Base-by-base conservation (phyloP, 768 basidiomycete genomes). In the Fibroporia radiculosa region DNA sequence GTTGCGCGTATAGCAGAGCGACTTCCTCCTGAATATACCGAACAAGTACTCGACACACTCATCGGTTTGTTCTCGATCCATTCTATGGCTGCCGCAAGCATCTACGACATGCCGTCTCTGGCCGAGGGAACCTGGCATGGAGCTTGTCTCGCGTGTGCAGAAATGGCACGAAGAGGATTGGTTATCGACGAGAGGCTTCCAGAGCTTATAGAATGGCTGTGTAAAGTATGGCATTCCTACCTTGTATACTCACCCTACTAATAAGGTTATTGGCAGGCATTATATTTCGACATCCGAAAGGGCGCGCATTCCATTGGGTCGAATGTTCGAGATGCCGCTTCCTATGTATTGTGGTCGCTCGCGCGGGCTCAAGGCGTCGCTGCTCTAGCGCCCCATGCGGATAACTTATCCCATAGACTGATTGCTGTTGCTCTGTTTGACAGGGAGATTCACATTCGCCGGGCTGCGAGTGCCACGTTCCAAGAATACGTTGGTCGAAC, bases 61-160 rank as follows among this genome's bases (percentile, higher is more conserved):
- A 66, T 93, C 48, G 73, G 69, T 0, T 67, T 91, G n/a, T 96
- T 93, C 61, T 65, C 72, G 6, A 80, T 86, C 39, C 89, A 89
- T 58, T 81, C 80, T 19, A 62, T 81, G 7, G 74, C 72, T 19
- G 79, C 74, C 6, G 78, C 79, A 12, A 74, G 67, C 47, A 56
- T 84, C 34, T 83, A 83, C 55, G 84, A 86, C 56, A 70, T 88
- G 54, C 80, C 83, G 27, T 72, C 84, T 8, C 67, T 82, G 39
- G 86, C 92, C 22, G 93, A 97, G 63, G 73, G 75, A 48, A 87
- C 86, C 41, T 96, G 93, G 92, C 96, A 99, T 64, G 96, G 96
- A 4, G 84, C 90, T 11, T 91, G 84, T 59, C 71, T 98, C 25
- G 90, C 91, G 13, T 82, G 88, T 51, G 95, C 95, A 16, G 95